phyloP scores from a whole-genome alignment of 306 rosid genomes.

The Cicer pinnatifidum region DNA sequence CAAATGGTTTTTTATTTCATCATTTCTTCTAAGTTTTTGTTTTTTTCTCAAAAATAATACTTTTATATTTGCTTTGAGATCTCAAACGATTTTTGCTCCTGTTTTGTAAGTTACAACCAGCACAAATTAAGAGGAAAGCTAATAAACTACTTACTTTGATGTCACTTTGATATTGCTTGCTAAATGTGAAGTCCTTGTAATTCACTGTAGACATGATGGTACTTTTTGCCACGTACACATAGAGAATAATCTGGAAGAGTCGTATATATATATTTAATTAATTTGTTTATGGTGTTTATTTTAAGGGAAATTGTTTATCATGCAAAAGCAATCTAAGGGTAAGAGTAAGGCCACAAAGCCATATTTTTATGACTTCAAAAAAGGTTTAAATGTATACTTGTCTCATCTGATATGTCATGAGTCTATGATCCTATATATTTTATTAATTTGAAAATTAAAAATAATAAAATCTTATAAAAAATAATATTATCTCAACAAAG shows the following conservation, averaged over 20 bases:
- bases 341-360: too few relatives aligned
- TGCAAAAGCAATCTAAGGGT: too few relatives aligned
- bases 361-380: too few relatives aligned
- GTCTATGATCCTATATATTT: too few relatives aligned
- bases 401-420: too few relatives aligned
- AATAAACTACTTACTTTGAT: constrained; percentile 7
- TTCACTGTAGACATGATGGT: constrained; percentile 22
- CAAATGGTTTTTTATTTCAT: constrained; percentile 43
- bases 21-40: constrained; percentile 30
- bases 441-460: too few relatives aligned
- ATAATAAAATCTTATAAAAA: too few relatives aligned
- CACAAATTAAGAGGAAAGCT: constrained; percentile 34
- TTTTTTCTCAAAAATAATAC: constrained; percentile 28
- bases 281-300: too few relatives aligned
- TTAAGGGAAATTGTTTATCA: too few relatives aligned
- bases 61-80: constrained; percentile 42
- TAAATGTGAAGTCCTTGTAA: constrained; percentile 25
- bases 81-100: constrained; percentile 34
- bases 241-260: constrained; percentile 27
- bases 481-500: too few relatives aligned
- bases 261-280: not conserved
- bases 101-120: constrained; percentile 37
- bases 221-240: constrained; percentile 8
- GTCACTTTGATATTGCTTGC: constrained; percentile 45
- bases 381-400: too few relatives aligned